phyloP scores from a whole-genome alignment of 805 yeast species.

The Kluyveromyces dobzhanskii region DNA sequence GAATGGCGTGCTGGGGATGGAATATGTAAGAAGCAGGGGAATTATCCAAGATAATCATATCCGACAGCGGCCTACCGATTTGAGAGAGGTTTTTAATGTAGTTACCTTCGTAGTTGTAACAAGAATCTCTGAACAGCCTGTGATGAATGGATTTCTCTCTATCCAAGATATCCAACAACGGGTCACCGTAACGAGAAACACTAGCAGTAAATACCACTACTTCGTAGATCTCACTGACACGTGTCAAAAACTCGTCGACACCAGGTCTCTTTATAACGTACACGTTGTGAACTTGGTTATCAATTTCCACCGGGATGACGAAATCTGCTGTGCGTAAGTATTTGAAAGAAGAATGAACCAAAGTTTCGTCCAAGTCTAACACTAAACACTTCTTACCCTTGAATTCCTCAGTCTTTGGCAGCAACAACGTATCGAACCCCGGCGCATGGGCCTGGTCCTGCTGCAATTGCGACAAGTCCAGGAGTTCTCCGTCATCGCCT shows the following conservation, averaged over 20 bases:
- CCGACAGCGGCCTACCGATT: slow-evolving; percentile 84
- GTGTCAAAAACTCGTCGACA: slow-evolving; percentile 81
- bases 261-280: slow-evolving; percentile 97
- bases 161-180: slow-evolving; percentile 83
- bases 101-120: slow-evolving; percentile 89
- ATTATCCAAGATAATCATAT: slow-evolving; percentile 85
- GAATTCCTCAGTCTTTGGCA: slow-evolving; percentile 37
- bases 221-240: slow-evolving; percentile 81
- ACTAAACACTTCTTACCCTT: slow-evolving; percentile 75
- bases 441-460: slow-evolving; percentile 63
- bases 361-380: slow-evolving; percentile 89
- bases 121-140: slow-evolving; percentile 87
- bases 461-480: slow-evolving; percentile 58
- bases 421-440: slow-evolving; percentile 59
- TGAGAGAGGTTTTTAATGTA: slow-evolving; percentile 90
- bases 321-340: slow-evolving; percentile 89
- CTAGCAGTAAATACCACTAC: slow-evolving; percentile 97
- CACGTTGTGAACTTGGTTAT: slow-evolving; percentile 84
- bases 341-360: slow-evolving; percentile 92
- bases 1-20: slow-evolving; percentile 97
- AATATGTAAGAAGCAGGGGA: slow-evolving; percentile 97
- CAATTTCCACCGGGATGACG: slow-evolving; percentile 95
- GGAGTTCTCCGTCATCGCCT: slow-evolving; percentile 30
- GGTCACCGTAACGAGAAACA: slow-evolving; percentile 93
- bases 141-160: slow-evolving; percentile 72